Evolutionary conservation across 2,329 filamentous ascomycete species (phyloP).

Genomic region (Apiospora saccharicola): DNA sequence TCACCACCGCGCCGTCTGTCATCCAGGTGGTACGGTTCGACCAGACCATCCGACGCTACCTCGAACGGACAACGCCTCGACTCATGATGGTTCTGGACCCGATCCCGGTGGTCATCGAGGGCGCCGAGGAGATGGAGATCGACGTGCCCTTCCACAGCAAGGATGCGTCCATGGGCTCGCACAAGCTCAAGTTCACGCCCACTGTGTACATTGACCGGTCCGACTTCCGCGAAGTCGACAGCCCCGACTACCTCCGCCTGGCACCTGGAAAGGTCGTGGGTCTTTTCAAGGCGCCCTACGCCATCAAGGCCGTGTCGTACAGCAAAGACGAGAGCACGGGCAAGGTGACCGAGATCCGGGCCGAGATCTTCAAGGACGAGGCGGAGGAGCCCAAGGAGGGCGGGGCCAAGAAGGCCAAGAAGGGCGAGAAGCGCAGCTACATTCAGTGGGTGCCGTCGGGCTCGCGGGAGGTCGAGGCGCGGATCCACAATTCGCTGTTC

Average conservation of each 20-base stretch:
- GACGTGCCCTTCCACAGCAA: conserved; percentile 84
- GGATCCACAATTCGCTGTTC: conserved; percentile 85
- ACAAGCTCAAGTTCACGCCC: conserved; percentile 71
- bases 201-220: conserved; percentile 85
- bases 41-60: conserved; percentile 81
- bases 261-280: conserved; percentile 78
- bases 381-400: conserved; percentile 70
- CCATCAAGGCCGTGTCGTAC: conserved; percentile 74
- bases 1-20: conserved; percentile 81
- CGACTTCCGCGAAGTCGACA: conserved; percentile 78
- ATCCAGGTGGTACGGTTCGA: conserved; percentile 88
- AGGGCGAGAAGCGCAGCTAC: conserved; percentile 55
- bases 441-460: conserved; percentile 90
- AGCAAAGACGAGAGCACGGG: conserved; percentile 69
- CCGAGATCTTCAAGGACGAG: conserved; percentile 71
- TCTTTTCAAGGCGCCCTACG: conserved; percentile 73
- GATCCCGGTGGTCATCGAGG: conserved; percentile 81
- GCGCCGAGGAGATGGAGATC: conserved; percentile 74
- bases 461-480: conserved; percentile 73
- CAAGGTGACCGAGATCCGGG: conserved; percentile 70
- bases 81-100: conserved; percentile 91
- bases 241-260: conserved; percentile 79
- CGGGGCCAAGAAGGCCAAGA: conserved; percentile 8
- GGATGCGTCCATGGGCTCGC: conserved; percentile 71
- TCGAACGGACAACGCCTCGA: conserved; percentile 87